Base-by-base conservation (phyloP, 495 filamentous ascomycete species). In the Tuber calosporum region DNA sequence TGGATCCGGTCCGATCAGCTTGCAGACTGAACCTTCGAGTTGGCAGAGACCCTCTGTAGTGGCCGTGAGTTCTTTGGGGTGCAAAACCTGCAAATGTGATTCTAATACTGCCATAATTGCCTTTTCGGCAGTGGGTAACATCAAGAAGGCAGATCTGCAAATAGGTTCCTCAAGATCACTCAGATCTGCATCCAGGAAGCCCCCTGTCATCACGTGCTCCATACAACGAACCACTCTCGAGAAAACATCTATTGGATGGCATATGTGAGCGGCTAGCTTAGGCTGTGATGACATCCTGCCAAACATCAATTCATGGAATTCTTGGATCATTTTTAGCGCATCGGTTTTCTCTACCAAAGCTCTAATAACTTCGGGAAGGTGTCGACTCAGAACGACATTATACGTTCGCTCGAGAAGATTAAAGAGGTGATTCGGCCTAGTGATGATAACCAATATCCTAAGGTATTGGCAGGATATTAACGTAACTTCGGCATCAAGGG, bases 21-120 rank as follows among this genome's bases (percentile, higher is more conserved):
- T 69, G 34, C 77, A 78, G 67, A 78, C 72, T 40, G 68, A 62
- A 19, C 69, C 70, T 34, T 77, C 74, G 40, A 78, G 76, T 37
- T 62, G 67, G 41, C 68, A 78, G 43, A 78, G 48, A 26, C 68
- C 43, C 40, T 78, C 73, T 30, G 77, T 42, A 43, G 66, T 66
- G 15, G 20, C 38, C 34, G 76, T 78, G 26, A 81, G 79, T 39
- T 81, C 79, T 58, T 79, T 81, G 30, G 81, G 76, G 53, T 79
- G 62, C 37, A 81, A 39, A n/a, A 72, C 67, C 38, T 81, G 79
- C 9, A 81, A 69, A n/a, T 81, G 79, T 2, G 75, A 76, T 73
- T 81, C 79, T 26, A 80, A 73, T 15, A 80, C 66, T 13, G 67
- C 69, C 37, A 71, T 71, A 74, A 80, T 69, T 68, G 75, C 36